Conservation (phyloP, 2,329 filamentous ascomycete genomes). For the Phoma sp. region DNA sequence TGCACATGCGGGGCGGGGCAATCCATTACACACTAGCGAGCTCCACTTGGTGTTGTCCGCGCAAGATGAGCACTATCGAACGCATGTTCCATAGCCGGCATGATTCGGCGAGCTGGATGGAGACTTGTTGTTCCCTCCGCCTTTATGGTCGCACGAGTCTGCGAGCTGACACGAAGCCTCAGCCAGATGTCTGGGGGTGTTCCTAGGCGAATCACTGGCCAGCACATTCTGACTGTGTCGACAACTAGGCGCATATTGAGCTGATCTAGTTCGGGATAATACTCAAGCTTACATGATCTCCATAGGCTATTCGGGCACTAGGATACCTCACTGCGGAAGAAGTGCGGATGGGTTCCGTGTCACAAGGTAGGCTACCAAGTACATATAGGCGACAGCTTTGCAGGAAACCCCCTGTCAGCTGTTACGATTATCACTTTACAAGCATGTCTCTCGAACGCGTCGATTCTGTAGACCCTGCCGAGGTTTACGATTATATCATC, state of each 20-base stretch:
- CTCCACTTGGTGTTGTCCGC: not conserved
- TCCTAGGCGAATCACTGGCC: too few relatives aligned
- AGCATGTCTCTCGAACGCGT: constrained; percentile 29
- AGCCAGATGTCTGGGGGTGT: too few relatives aligned
- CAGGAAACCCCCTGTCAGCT: not conserved
- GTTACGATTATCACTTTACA: not conserved
- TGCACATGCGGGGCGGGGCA: not conserved
- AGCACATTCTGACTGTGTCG: not conserved
- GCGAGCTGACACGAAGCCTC: too few relatives aligned
- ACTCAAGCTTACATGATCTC: not conserved
- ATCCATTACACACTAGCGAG: not conserved
- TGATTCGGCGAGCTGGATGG: too few relatives aligned
- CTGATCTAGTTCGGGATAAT: not conserved
- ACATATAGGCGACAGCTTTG: constrained; percentile 2
- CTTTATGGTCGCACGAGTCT: too few relatives aligned
- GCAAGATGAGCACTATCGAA: too few relatives aligned
- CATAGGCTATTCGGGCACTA: not conserved
- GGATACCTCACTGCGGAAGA: constrained; percentile 6
- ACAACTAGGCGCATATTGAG: not conserved
- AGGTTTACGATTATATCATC: constrained; percentile 36
- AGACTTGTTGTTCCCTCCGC: too few relatives aligned
- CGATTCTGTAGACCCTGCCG: constrained; percentile 24
- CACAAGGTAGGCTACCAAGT: not conserved
- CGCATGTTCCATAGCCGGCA: too few relatives aligned
- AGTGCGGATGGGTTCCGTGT: constrained; percentile 17